Percentiles rank a stretch among this genome's conserved stretches.
Conservation (phyloP, 2,329 filamentous ascomycete species). For the Acarospora socialis region DNA sequence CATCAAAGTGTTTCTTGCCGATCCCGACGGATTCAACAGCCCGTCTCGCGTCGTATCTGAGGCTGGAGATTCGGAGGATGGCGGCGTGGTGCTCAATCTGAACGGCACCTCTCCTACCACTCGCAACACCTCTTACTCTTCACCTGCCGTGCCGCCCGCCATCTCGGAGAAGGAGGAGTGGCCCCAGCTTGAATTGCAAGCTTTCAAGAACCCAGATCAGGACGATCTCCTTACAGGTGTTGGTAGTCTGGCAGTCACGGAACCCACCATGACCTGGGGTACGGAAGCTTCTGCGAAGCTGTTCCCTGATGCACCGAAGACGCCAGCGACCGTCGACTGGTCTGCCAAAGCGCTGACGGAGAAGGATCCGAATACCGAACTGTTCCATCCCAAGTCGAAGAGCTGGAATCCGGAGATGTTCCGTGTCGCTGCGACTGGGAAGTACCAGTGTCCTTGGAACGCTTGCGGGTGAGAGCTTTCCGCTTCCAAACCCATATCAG, state of each 20-base stretch:
- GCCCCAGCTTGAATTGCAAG: no score
- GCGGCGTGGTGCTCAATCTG: neutral
- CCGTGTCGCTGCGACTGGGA: neutral
- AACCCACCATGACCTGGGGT: neutral
- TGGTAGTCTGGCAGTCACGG: no score
- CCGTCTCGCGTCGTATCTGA: neutral
- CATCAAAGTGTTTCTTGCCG: constrained; percentile 23
- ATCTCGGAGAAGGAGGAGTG: no score
- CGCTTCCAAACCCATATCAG: neutral
- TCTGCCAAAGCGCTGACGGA: neutral
- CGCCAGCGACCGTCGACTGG: constrained; percentile 3
- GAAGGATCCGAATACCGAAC: constrained; percentile 1
- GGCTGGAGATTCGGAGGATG: neutral
- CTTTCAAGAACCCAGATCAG: no score
- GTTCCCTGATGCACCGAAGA: constrained; percentile 3
- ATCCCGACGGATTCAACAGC: neutral
- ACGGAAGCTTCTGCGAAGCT: neutral
- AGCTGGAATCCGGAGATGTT: neutral
- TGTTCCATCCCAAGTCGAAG: neutral
- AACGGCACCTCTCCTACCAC: neutral
- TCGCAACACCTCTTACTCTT: no score
- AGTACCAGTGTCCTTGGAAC: constrained; percentile 10
- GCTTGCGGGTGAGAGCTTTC: constrained; percentile 8
- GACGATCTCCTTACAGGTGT: no score
- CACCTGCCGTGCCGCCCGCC: no score